Conservation (phyloP, 208 protist species). For the Angomonas desouzai region DNA sequence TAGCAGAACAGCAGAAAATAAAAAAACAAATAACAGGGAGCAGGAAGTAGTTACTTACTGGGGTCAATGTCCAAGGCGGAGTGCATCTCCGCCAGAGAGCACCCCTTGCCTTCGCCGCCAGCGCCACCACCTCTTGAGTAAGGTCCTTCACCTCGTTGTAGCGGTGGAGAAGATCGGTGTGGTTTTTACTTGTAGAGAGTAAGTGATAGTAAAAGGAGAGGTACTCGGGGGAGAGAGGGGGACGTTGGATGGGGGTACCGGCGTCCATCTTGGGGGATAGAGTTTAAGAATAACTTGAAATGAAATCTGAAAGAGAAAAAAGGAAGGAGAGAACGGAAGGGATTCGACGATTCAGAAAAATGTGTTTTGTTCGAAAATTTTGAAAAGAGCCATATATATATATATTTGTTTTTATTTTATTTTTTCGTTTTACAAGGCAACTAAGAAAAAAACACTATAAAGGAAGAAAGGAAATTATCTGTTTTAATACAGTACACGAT, state of each 20-base stretch:
- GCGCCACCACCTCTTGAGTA: slow-evolving; percentile 22
- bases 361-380: no score
- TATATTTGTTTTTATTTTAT: slow-evolving; percentile 10
- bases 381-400: no score
- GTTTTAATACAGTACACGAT: slow-evolving; percentile 6
- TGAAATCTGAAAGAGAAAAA: slow-evolving; percentile 15
- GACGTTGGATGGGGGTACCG: background rate
- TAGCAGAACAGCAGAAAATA: slow-evolving; percentile 4
- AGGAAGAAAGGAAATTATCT: no score
- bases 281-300: slow-evolving; percentile 11
- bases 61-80: slow-evolving; percentile 14
- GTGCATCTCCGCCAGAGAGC: slow-evolving; percentile 31
- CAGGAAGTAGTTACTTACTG: background rate
- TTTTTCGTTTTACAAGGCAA: background rate
- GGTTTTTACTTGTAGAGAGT: slow-evolving; percentile 1
- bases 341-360: no score
- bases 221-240: background rate
- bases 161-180: slow-evolving; percentile 25
- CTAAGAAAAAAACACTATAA: background rate
- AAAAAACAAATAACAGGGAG: background rate
- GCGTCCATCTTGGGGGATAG: background rate
- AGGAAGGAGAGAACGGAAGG: background rate
- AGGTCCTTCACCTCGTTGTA: slow-evolving; percentile 42
- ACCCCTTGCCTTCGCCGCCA: slow-evolving; percentile 24
- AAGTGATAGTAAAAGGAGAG: background rate